Base-by-base conservation (phyloP, 202 grass and related monocot genomes). In the Hordeum pubiflorum region DNA sequence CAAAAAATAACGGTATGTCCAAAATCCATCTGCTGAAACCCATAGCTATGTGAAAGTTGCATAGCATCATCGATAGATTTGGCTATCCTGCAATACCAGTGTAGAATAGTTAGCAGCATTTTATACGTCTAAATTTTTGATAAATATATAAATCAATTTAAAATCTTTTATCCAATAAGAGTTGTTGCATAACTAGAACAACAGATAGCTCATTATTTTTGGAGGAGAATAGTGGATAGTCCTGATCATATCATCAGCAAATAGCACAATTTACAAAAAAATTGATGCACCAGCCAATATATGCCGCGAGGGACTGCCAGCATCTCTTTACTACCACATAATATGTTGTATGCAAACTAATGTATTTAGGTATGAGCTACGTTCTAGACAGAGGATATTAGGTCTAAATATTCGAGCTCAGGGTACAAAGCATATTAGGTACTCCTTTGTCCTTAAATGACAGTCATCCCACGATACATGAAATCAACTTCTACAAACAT, bases 31-130 rank as follows among this genome's bases (percentile, higher is more conserved):
- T 81, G 66, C 67, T 82, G 72, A 86, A 88, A 71, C 11, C 89
- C 85, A 85, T 91, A 97, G 41, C 24, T 86, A 76, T 81, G 37
- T 40, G 94, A 91, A 86, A 97, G 86, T 61, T 90, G 85, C 78
- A 97, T 61, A 74, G 94, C 87, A 63, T 91, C 80, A 72, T 97
- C 84, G 64, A 93, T 70, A 46, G 87, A 91, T 83, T 86, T 90
- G 65, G 79, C 39, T 89, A 97, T 82, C 74, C 91, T 97, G 91
- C 69, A 89, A 84, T n/a, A 74, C 29, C 3, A 82, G 74, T 69
- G 55, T 14, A 67, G 55, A 79, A 81, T 55, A 21, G 44, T 83
- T 66, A 87, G 58, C 41, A 48, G 12, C 31, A 62, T 62, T 62
- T 62, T 62, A 62, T 24, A 62, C 14, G 10, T 36, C 56, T 14